Conservation (phyloP, 495 filamentous ascomycete genomes). For the Extremus antarcticus region DNA sequence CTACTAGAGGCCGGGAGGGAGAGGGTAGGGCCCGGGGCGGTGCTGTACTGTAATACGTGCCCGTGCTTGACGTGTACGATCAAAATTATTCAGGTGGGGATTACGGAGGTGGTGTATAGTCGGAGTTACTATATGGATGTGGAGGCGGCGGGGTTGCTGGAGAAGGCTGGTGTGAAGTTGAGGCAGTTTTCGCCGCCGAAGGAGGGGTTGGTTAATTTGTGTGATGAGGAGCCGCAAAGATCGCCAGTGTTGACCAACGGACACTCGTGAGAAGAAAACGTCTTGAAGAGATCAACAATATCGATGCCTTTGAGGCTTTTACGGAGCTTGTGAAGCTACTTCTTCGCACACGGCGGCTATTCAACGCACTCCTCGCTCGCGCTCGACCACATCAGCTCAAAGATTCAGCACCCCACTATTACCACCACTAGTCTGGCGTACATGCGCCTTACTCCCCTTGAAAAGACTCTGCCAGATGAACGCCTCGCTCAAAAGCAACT, state of each 20-base stretch:
- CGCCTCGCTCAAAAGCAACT: conserved; percentile 86
- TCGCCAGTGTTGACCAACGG: background rate
- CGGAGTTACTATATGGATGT: conserved; percentile 89
- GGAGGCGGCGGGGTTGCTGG: conserved; percentile 63
- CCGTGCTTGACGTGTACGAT: conserved; percentile 97
- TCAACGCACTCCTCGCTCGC: background rate
- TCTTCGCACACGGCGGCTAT: background rate
- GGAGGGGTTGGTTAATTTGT: conserved; percentile 14
- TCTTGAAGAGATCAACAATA: too few relatives aligned
- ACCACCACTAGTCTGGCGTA: conserved; percentile 29
- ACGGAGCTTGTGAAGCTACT: background rate
- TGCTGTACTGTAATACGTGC: conserved; percentile 92
- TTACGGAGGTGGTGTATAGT: conserved; percentile 87
- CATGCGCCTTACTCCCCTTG: conserved; percentile 74
- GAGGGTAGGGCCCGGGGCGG: conserved; percentile 64
- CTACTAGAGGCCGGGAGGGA: conserved; percentile 88
- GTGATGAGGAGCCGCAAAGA: background rate
- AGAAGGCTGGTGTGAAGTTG: conserved; percentile 62
- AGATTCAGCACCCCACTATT: conserved; percentile 2
- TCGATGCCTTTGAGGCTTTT: background rate
- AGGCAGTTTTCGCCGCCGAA: conserved; percentile 61
- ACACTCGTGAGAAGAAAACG: background rate
- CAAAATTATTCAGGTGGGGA: conserved; percentile 93
- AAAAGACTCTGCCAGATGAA: conserved; percentile 95
- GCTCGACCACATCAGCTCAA: too few relatives aligned